Percentiles rank a stretch among this genome's conserved stretches.
Evolutionary conservation across 768 basidiomycete genomes (phyloP).

Genomic region (Mrakia hoshinonis): DNA sequence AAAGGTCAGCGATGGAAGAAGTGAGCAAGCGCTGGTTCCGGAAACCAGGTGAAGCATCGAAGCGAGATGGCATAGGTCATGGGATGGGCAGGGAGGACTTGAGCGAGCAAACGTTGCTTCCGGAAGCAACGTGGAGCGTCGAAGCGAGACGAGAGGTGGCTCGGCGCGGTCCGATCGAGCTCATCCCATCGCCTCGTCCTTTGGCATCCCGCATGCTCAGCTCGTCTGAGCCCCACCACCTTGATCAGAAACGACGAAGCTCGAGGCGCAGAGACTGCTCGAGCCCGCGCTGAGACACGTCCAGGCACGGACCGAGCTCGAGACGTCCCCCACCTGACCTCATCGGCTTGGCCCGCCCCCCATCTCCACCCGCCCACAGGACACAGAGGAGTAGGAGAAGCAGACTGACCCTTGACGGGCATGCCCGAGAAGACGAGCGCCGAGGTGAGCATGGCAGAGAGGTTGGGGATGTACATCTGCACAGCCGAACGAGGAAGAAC

Average conservation of each 20-base stretch:
- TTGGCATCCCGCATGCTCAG: no score
- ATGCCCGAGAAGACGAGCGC: conserved; percentile 35
- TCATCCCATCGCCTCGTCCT: no score
- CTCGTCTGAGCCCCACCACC: no score
- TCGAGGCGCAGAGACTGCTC: no score
- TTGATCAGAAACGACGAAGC: no score
- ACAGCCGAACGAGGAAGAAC: no score
- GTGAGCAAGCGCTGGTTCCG: no score
- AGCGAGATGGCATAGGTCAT: background rate
- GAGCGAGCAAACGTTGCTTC: no score
- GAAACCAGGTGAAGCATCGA: background rate
- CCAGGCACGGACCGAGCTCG: no score
- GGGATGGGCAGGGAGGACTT: background rate
- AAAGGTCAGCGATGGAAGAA: background rate
- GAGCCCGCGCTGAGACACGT: no score
- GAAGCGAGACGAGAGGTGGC: background rate
- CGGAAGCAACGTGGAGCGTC: no score
- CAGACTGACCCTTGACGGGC: conserved; percentile 33
- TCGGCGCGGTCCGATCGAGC: background rate
- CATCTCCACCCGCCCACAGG: no score
- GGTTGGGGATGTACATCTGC: conserved; percentile 38
- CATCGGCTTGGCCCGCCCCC: background rate
- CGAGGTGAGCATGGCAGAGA: conserved; percentile 34
- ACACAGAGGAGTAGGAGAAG: background rate
- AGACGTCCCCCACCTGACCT: background rate